A percentile compares a stretch with the other conserved stretches of the same genome.
phyloP scores from a whole-genome alignment of 768 basidiomycete species.

The Hypholoma sublateritium region DNA sequence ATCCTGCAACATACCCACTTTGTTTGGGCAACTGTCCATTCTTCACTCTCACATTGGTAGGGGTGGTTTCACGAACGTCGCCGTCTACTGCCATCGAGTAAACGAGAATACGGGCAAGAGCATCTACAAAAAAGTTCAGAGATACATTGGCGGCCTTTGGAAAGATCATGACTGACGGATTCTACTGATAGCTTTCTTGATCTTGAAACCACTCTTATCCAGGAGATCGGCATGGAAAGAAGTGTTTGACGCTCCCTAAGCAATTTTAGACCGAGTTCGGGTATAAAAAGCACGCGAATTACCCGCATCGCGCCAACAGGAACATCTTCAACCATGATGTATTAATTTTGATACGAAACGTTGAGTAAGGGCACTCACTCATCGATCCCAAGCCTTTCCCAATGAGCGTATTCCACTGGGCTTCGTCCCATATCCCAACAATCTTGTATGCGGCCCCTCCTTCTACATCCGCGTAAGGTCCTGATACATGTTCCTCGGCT shows the following conservation, averaged over 20 bases:
- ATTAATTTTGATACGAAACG: background rate
- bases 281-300: constrained; percentile 10
- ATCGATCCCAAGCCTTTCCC: constrained; percentile 81
- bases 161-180: constrained; percentile 43
- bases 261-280: constrained; percentile 5
- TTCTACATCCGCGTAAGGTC: constrained; percentile 47
- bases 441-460: constrained; percentile 72
- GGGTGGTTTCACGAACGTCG: constrained; percentile 45
- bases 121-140: constrained; percentile 39
- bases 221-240: constrained; percentile 68
- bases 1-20: constrained; percentile 73
- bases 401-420: constrained; percentile 81
- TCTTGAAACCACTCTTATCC: constrained; percentile 55
- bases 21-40: constrained; percentile 32
- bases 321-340: constrained; percentile 44
- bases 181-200: constrained; percentile 71
- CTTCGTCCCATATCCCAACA: constrained; percentile 86
- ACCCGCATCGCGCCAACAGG: constrained; percentile 73
- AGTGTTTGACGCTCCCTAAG: constrained; percentile 62
- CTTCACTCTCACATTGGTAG: constrained; percentile 23
- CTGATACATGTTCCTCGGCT: constrained; percentile 69
- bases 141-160: constrained; percentile 3
- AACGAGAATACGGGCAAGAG: constrained; percentile 82
- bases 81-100: constrained; percentile 90
- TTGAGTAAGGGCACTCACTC: constrained; percentile 44